Conservation (phyloP, 2,329 filamentous ascomycete genomes). For the Venturiaceae sp. region DNA sequence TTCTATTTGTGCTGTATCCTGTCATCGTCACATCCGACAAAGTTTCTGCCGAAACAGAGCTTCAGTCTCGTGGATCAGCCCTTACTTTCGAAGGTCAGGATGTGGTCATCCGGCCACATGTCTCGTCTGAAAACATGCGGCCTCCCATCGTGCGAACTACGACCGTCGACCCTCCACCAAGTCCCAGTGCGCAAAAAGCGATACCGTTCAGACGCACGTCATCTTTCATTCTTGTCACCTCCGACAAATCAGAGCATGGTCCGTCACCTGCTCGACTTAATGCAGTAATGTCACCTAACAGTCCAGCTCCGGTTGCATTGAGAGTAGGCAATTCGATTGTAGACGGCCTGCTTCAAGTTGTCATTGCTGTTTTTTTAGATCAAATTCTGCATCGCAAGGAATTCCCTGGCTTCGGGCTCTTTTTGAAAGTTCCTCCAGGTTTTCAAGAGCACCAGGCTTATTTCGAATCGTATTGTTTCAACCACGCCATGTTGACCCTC, state of each 20-base stretch:
- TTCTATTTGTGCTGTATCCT: slow-evolving; percentile 76
- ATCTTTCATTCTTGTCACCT: slow-evolving; percentile 81
- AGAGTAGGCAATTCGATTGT: slow-evolving; percentile 59
- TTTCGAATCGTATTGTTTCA: slow-evolving; percentile 83
- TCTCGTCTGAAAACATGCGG: slow-evolving; percentile 44
- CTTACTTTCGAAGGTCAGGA: slow-evolving; percentile 80
- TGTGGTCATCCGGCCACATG: slow-evolving; percentile 70
- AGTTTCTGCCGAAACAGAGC: slow-evolving; percentile 72
- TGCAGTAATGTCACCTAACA: slow-evolving; percentile 51
- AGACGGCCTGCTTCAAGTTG: slow-evolving; percentile 66
- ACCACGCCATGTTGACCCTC: slow-evolving; percentile 62
- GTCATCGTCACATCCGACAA: slow-evolving; percentile 79
- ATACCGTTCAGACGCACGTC: slow-evolving; percentile 69
- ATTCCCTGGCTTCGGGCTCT: slow-evolving; percentile 78
- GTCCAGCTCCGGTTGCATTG: slow-evolving; percentile 33
- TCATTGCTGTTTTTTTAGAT: slow-evolving; percentile 73
- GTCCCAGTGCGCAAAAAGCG: slow-evolving; percentile 34
- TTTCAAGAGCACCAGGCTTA: slow-evolving; percentile 93
- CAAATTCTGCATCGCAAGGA: slow-evolving; percentile 82
- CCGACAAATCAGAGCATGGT: slow-evolving; percentile 44
- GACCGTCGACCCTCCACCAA: slow-evolving; percentile 36
- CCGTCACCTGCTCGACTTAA: slow-evolving; percentile 55
- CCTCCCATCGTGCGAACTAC: slow-evolving; percentile 66
- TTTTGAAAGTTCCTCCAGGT: slow-evolving; percentile 79
- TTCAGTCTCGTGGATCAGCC: slow-evolving; percentile 72